Evolutionary conservation across 2,329 filamentous ascomycete species (phyloP), one percentile per base, ranked within the genome.

Genomic region (Talaromyces sp.): DNA sequence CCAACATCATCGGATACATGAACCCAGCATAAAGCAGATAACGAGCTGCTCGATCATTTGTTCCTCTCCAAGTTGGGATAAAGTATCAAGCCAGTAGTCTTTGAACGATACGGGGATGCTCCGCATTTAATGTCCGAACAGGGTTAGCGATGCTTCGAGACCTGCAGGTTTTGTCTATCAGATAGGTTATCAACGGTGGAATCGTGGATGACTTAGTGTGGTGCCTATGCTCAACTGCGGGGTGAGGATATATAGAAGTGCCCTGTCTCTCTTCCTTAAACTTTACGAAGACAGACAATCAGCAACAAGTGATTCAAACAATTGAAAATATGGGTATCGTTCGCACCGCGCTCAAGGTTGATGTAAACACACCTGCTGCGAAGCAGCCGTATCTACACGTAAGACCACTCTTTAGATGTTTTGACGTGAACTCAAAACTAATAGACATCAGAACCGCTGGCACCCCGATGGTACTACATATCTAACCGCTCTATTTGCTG

Each of bases 391-490:
- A 85, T 60, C 79, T 93, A 10, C 91, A 94, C 78, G 89, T 91
- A 60, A 10, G 69, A 56, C 22, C 24, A 37, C 35, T 37, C 35
- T 37, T 13, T 13, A 13, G 35, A 10, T 11, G 35, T 37, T 31
- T 31, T 37, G 35, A 13, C 9, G 10, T 6, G 27, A 31, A 13
- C 35, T 37, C 13, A 13, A 37, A 37, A 50, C 58, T 64, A 56
- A 39, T 6, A 24, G 3, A n/a, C 2, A 43, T 69, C 10, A 92
- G 90, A 97, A 97, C 73, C 85, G 93, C 76, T 97, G 93, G 93
- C 93, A 97, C 74, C 93, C 93, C 41, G 93, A 96, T 69, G 89
- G 91, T 93, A 83, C 83, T 73, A 13, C 22, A 10, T 19, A n/a
- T 43, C 13, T 22, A 19, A 19, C 33, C 10, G 3, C 31, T 13